phyloP scores from a whole-genome alignment of 352 stramenopile species.

The Phytophthora pistaciae region DNA sequence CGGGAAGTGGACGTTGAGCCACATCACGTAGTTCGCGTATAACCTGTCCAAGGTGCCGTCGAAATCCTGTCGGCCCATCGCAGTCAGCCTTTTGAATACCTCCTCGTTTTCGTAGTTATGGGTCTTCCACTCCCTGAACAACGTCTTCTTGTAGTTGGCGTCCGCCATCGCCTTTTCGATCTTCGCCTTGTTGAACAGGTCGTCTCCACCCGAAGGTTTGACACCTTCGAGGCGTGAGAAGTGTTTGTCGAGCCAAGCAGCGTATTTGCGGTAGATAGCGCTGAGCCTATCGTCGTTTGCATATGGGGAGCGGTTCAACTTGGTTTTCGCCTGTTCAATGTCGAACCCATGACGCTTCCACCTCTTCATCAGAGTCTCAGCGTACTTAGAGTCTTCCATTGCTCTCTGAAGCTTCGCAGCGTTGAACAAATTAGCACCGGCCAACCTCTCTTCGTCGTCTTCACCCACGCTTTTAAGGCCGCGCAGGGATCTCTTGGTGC shows the following conservation, averaged over 20 bases:
- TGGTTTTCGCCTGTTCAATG: not conserved
- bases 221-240: not conserved
- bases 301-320: not conserved
- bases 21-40: not conserved
- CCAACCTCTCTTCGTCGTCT: not conserved
- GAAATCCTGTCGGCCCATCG: not conserved
- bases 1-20: conserved; percentile 10
- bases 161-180: not conserved
- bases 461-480: not conserved
- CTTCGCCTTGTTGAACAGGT: conserved; percentile 5
- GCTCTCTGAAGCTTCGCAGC: conserved; percentile 5
- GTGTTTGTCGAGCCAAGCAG: not conserved
- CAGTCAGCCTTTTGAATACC: not conserved
- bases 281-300: not conserved
- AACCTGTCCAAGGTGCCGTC: not conserved
- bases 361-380: conserved; percentile 11
- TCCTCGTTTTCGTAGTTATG: not conserved
- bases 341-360: conserved; percentile 12
- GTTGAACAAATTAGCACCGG: conserved; percentile 15
- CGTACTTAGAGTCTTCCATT: conserved; percentile 4
- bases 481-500: not conserved
- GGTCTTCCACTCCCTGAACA: conserved; percentile 2
- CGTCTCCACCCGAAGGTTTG: not conserved
- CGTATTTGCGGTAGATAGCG: not conserved
- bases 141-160: not conserved